A percentile compares a stretch with the other conserved stretches of the same genome.
Conservation (phyloP, 257 asterid species). For the Coffea eugenioides region DNA sequence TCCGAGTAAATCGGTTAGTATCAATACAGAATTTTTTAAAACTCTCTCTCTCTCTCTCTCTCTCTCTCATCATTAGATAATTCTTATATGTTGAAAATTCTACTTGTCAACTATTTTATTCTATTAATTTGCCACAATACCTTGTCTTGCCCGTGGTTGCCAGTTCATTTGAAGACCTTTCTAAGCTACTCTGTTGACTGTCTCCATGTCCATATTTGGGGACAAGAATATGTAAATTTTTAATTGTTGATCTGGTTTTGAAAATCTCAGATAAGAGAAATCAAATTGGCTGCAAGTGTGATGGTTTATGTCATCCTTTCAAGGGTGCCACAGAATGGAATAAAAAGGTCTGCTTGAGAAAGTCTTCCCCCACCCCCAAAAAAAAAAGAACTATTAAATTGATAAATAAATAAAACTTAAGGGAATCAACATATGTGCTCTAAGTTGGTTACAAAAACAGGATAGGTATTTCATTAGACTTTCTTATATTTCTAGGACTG, state of each 20-base stretch:
- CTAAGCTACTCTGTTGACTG: not conserved
- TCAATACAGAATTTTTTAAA: not conserved
- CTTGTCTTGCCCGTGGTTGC: not conserved
- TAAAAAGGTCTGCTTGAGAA: not conserved
- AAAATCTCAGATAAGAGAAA: not conserved
- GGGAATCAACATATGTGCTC: not conserved
- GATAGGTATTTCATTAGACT: not conserved
- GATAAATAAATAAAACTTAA: no score
- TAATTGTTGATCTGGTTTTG: not conserved
- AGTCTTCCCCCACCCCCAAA: no score
- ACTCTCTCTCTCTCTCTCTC: not conserved
- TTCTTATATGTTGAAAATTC: not conserved
- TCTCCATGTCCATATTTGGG: no score
- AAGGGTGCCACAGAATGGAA: not conserved
- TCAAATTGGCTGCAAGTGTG: not conserved
- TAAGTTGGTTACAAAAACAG: not conserved
- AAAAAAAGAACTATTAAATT: no score
- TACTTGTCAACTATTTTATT: not conserved
- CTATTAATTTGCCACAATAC: not conserved
- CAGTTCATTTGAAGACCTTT: not conserved
- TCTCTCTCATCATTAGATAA: no score
- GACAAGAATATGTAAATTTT: no score
- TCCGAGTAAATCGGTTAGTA: constrained; percentile 79
- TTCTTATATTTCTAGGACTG: not conserved
- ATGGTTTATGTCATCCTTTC: not conserved